phyloP scores from a whole-genome alignment of 2,329 filamentous ascomycete genomes.

The Fusarium cicatricum region DNA sequence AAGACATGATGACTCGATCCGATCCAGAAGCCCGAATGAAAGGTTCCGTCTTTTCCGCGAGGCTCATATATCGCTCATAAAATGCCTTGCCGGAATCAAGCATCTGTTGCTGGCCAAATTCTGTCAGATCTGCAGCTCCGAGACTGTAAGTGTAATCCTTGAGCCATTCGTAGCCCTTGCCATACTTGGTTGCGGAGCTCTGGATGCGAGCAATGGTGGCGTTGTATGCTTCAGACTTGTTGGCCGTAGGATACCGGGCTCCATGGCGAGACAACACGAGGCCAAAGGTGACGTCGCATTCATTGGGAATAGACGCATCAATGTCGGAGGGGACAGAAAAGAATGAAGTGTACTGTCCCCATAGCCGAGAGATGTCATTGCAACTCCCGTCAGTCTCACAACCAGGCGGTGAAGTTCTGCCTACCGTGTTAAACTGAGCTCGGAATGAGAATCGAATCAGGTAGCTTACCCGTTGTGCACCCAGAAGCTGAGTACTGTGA shows the following conservation, averaged over 20 bases:
- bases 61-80: constrained; percentile 73
- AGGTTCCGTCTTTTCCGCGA: constrained; percentile 66
- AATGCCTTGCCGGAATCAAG: constrained; percentile 79
- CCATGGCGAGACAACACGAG: constrained; percentile 87
- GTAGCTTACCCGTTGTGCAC: constrained; percentile 32
- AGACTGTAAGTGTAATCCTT: constrained; percentile 75
- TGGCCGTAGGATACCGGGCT: constrained; percentile 78
- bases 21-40: constrained; percentile 78
- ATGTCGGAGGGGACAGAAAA: constrained; percentile 77
- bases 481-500: constrained; percentile 30
- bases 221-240: constrained; percentile 72
- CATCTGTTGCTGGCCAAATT: constrained; percentile 73
- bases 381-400: constrained; percentile 54
- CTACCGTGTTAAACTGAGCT: neutral
- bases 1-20: constrained; percentile 76
- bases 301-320: constrained; percentile 64
- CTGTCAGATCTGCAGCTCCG: constrained; percentile 73
- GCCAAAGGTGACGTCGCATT: constrained; percentile 81
- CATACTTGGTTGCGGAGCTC: constrained; percentile 61
- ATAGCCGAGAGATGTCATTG: constrained; percentile 67
- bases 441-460: neutral
- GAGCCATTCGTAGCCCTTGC: constrained; percentile 73
- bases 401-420: constrained; percentile 21
- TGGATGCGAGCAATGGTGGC: constrained; percentile 73
- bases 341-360: constrained; percentile 91